Conservation (phyloP, 75 land plant species). For the Larix kaempferi region DNA sequence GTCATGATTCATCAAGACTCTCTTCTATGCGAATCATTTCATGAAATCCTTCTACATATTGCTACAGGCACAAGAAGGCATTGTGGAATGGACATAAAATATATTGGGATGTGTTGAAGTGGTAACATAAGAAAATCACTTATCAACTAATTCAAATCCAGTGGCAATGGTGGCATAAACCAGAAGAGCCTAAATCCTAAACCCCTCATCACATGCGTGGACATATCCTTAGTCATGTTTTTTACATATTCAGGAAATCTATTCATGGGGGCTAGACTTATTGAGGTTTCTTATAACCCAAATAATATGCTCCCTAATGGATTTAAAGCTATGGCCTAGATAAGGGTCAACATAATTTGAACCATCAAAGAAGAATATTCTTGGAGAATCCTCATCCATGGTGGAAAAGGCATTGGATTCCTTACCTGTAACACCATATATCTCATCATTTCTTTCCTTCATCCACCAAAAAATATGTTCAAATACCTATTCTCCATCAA, state of each 20-base stretch:
- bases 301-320: slow-evolving; percentile 95
- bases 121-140: slow-evolving; percentile 97
- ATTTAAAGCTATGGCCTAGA: slow-evolving; percentile 95
- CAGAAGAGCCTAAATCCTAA: slow-evolving; percentile 72
- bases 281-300: slow-evolving; percentile 64
- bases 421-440: slow-evolving; percentile 86
- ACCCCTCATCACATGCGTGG: slow-evolving; percentile 88
- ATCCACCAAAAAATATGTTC: slow-evolving; percentile 99
- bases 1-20: slow-evolving; percentile 58
- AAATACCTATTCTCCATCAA: slow-evolving; percentile 98
- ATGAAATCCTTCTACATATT: slow-evolving; percentile 80
- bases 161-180: slow-evolving; percentile 69
- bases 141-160: slow-evolving; percentile 86
- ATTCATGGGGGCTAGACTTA: slow-evolving; percentile 80
- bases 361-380: slow-evolving; percentile 58
- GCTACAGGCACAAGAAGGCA: slow-evolving; percentile 80
- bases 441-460: slow-evolving; percentile 64
- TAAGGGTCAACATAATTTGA: slow-evolving; percentile 87
- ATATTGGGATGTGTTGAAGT: slow-evolving; percentile 98
- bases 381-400: slow-evolving; percentile 51
- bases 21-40: slow-evolving; percentile 92
- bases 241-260: slow-evolving; percentile 93
- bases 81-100: slow-evolving; percentile 92
- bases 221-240: slow-evolving; percentile 51
- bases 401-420: slow-evolving; percentile 70